phyloP scores from a whole-genome alignment of 306 rosid species.

The Cucurbita ficifolia region DNA sequence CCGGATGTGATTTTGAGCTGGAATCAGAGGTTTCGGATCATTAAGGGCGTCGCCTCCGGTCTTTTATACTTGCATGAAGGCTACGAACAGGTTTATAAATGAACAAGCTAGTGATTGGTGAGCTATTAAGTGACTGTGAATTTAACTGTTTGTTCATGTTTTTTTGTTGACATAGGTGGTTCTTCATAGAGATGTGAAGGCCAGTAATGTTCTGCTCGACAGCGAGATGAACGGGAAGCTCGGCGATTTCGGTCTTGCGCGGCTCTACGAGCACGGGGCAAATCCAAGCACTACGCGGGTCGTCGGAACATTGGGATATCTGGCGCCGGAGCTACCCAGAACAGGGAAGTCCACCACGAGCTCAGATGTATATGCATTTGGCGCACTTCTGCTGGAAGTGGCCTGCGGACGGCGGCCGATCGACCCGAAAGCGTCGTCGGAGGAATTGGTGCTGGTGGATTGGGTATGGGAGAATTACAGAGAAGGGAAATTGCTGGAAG shows the following conservation, averaged over 20 bases:
- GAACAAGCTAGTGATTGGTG: too few relatives aligned
- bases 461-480: slow-evolving; percentile 60
- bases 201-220: slow-evolving; percentile 70
- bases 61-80: slow-evolving; percentile 71
- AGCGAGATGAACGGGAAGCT: slow-evolving; percentile 52
- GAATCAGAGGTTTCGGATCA: slow-evolving; percentile 59
- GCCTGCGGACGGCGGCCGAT: slow-evolving; percentile 62
- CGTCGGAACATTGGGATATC: slow-evolving; percentile 68
- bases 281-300: slow-evolving; percentile 65
- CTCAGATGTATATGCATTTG: slow-evolving; percentile 64
- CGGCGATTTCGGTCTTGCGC: slow-evolving; percentile 73
- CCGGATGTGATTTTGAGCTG: slow-evolving; percentile 35
- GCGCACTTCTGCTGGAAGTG: slow-evolving; percentile 65
- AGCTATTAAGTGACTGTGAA: neutral
- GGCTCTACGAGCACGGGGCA: slow-evolving; percentile 66
- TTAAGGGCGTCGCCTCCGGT: slow-evolving; percentile 66
- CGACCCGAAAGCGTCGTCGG: slow-evolving; percentile 39
- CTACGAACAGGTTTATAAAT: slow-evolving; percentile 27
- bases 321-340: slow-evolving; percentile 69
- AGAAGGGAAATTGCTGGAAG: slow-evolving; percentile 32
- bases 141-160: neutral
- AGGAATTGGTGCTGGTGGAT: slow-evolving; percentile 57
- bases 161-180: slow-evolving; percentile 17
- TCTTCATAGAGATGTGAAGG: slow-evolving; percentile 70
- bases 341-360: slow-evolving; percentile 61